Percentiles rank a stretch among this genome's conserved stretches.
These are phyloP conservation scores for Solanum chilense DNA, from an alignment of 257 asterid species.

Conservation along the genomic window DNA sequence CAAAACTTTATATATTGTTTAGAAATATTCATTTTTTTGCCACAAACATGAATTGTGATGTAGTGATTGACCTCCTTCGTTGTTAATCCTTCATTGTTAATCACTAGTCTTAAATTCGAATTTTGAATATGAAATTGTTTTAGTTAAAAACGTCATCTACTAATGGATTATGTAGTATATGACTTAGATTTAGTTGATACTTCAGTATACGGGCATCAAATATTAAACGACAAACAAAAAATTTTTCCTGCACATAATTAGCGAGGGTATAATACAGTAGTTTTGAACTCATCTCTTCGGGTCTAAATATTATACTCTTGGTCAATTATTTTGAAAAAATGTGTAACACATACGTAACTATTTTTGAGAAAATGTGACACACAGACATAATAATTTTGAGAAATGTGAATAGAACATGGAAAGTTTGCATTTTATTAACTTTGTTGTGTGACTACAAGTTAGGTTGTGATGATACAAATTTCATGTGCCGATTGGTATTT, in stretches of 20 bases:
- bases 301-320: neutral
- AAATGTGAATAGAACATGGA: neutral
- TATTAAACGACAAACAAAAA: neutral
- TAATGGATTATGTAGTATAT: too few species aligned
- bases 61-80: too few species aligned
- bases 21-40: neutral
- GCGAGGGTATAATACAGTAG: neutral
- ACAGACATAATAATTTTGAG: neutral
- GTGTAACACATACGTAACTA: neutral
- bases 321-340: neutral
- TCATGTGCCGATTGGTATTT: neutral
- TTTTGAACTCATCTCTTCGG: neutral
- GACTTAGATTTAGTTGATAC: too few species aligned
- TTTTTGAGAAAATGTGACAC: neutral
- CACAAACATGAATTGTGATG: too few species aligned
- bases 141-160: too few species aligned
- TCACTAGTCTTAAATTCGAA: rapidly evolving
- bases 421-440: neutral
- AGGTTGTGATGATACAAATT: neutral
- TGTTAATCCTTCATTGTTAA: too few species aligned
- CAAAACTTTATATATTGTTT: neutral
- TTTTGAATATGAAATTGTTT: too few species aligned
- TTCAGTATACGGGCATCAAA: neutral
- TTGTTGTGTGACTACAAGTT: neutral
- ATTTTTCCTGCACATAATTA: neutral